A percentile compares a stretch with the other conserved stretches of the same genome.
Conservation (phyloP, 306 rosid genomes). For the Corylus heterophylla region DNA sequence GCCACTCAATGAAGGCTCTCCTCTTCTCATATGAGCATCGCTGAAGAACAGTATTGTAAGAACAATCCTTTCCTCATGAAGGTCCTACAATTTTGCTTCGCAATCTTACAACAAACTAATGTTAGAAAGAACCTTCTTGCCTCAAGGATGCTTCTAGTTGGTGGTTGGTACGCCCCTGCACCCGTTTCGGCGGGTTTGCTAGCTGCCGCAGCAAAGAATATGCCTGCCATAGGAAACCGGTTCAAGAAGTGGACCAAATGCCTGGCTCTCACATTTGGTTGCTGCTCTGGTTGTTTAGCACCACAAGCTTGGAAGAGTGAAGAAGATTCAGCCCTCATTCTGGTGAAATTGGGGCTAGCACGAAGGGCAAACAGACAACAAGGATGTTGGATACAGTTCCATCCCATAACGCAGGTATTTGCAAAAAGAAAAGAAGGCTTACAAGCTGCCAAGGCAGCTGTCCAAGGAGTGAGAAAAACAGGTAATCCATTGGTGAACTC, state of each 20-base stretch:
- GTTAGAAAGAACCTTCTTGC: constrained; percentile 53
- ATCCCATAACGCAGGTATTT: constrained; percentile 66
- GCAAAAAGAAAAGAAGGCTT: constrained; percentile 66
- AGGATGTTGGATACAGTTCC: constrained; percentile 78
- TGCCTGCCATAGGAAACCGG: constrained; percentile 40
- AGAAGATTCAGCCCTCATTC: constrained; percentile 70
- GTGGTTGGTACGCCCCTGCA: constrained; percentile 75
- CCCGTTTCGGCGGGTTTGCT: constrained; percentile 61
- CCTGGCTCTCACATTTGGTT: constrained; percentile 37
- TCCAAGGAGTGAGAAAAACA: constrained; percentile 63
- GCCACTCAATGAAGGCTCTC: constrained; percentile 47
- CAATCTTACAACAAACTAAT: constrained; percentile 49
- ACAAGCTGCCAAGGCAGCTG: constrained; percentile 60
- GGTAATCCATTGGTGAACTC: constrained; percentile 49
- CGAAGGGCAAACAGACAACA: constrained; percentile 46
- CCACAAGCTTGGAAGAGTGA: constrained; percentile 67
- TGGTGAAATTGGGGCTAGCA: constrained; percentile 69
- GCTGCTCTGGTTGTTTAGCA: constrained; percentile 51
- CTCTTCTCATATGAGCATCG: constrained; percentile 45
- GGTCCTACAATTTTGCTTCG: constrained; percentile 56
- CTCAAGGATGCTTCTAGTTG: constrained; percentile 67
- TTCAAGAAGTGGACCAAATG: constrained; percentile 58
- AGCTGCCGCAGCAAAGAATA: constrained; percentile 55
- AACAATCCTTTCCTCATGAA: constrained; percentile 76
- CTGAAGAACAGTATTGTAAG: constrained; percentile 70